Base-by-base conservation (phyloP, 257 asterid genomes). In the Solanum okadae region DNA sequence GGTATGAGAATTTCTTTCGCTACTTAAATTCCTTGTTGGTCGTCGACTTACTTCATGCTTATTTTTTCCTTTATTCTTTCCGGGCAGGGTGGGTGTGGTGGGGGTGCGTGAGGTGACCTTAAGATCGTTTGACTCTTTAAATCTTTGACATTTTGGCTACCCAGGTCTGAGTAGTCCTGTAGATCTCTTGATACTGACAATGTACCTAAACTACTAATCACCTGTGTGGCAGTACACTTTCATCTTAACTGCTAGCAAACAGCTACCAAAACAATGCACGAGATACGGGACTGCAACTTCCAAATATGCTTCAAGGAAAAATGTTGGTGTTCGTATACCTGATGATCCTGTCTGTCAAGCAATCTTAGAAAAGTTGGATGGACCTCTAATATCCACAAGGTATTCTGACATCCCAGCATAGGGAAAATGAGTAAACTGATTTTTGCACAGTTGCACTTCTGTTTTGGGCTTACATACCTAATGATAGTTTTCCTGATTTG, bases 381-480 rank as follows among this genome's bases (percentile, higher is more conserved):
- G 93, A 1, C 99, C 99, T 90, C 91, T 96, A 91, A 92, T 96
- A 90, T 94, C 98, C 84, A 94, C 98, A 31, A 96, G 99, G 99
- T 96, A 88, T 46, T 87, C 86, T 25, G 34, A 52, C 42, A 75
- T 52, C 70, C 88, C 73, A 15, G 87, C 59, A 83, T 22, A 49
- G 79, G 27, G 27, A 38, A 85, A 44, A 44, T 29, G 87, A 88
- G 59, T 33, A 78, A 35, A 75, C 29, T 76, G 86, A 87, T 49
- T 23, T 56, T 11, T 87, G 42, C 34, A 11, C 34, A 40, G 3
- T 23, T 44, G 40, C 8, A 40, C 76, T 59, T 59, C 40, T 27
- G 75, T 63, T 46, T 31, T 79, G 37, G 65, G 25, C 76, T 18
- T 31, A 35, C 88, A 83, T 31, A 25, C 83, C 46, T 72, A 72